Evolutionary conservation across 805 yeast species (phyloP), one percentile per base, ranked within the genome.

Genomic region (Cyberlindnera japonica): DNA sequence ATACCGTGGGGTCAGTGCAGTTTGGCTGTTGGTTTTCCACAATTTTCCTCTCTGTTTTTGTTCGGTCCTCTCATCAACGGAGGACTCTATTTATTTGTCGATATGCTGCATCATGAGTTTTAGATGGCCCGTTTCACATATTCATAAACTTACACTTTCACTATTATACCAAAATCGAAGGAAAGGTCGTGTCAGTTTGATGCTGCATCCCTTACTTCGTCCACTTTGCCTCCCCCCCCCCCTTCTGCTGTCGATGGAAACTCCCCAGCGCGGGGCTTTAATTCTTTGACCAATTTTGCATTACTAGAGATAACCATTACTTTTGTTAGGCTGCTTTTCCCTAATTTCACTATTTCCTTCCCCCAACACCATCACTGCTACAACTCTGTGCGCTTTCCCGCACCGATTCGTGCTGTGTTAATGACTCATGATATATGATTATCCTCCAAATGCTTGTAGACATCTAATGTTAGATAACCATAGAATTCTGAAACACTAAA

Each of bases 361-460:
- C 30, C 28, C 16, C 30, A 27, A 14, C 17, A 31, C 14, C 34
- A 20, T 19, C 25, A 12, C 25, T 12, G n/a, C 25, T 31, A 16
- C 7, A 19, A 16, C 11, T 13, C 26, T 14, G 26, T 22, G 16
- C 35, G 21, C 13, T 10, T 17, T 29, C 17, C 30, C 22, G 11
- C 33, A 22, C 10, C 22, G 35, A 12, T 35, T 15, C 3, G 40
- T 37, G 8, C 45, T 30, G 38, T 43, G 46, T 32, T 43, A 38
- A 43, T 43, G 46, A 43, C 42, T 42, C 45, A 42, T 35, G 45
- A 42, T 42, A 34, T 38, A 41, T 41, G 45, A 41, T 41, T 37
- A 37, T 23, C 38, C 34, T 35, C 35, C n/a, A n/a, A n/a, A n/a
- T n/a, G n/a, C n/a, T 26, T 19, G 16, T 17, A 22, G 11, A n/a